phyloP scores from a whole-genome alignment of 2,329 filamentous ascomycete species.

The Grosmannia huntii region DNA sequence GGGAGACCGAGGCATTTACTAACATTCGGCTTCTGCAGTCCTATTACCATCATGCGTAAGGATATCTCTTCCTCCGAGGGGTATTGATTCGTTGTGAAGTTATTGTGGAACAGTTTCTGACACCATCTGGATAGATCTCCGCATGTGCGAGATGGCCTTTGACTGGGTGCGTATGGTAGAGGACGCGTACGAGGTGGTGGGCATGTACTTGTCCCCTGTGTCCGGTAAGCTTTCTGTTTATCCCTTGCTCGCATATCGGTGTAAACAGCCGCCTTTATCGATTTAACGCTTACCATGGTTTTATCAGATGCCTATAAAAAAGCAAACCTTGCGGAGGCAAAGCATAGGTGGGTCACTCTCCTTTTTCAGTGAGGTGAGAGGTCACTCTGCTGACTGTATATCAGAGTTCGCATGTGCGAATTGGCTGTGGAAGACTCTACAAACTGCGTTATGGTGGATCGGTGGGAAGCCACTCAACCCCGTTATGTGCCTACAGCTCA shows the following conservation, averaged over 20 bases:
- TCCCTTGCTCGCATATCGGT: too few species aligned
- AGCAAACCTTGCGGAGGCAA: slow-evolving; percentile 48
- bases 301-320: slow-evolving; percentile 53
- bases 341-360: slow-evolving; percentile 7
- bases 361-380: too few species aligned
- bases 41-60: slow-evolving; percentile 16
- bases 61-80: not conserved
- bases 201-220: slow-evolving; percentile 69
- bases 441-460: slow-evolving; percentile 76
- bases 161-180: slow-evolving; percentile 24
- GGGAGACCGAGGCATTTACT: not conserved
- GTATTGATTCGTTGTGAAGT: not conserved
- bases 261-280: not conserved
- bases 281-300: not conserved
- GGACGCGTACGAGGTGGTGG: slow-evolving; percentile 62
- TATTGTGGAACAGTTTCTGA: slow-evolving; percentile 4
- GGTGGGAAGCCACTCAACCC: slow-evolving; percentile 36
- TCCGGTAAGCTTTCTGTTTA: slow-evolving; percentile 7
- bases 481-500: slow-evolving; percentile 80
- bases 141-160: slow-evolving; percentile 25
- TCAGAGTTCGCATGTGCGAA: slow-evolving; percentile 75
- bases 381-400: slow-evolving; percentile 15
- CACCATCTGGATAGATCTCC: slow-evolving; percentile 16
- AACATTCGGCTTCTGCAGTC: slow-evolving; percentile 7
- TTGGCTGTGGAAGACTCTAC: slow-evolving; percentile 63